phyloP scores from a whole-genome alignment of 2,329 filamentous ascomycete species.

The Coniochaeta sp. region DNA sequence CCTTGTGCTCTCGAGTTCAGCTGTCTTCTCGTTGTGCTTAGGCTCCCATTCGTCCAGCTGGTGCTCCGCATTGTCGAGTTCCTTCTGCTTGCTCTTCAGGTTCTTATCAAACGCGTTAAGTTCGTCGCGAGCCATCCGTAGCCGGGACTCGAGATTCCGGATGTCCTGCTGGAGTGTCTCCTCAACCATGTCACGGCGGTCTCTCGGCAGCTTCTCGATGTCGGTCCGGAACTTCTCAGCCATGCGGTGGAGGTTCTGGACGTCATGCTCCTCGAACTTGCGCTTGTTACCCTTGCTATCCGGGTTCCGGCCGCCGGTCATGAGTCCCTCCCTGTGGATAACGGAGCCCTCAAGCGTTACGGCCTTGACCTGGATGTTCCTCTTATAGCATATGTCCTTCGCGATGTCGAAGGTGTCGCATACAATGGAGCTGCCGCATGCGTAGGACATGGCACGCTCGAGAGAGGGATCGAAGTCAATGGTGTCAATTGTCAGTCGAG shows the following conservation, averaged over 20 bases:
- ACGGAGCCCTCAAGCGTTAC: conserved; percentile 93
- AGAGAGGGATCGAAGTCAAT: conserved; percentile 87
- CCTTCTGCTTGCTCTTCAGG: conserved; percentile 73
- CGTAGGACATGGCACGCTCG: conserved; percentile 89
- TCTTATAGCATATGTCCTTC: conserved; percentile 82
- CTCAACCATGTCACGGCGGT: conserved; percentile 69
- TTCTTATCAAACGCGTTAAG: conserved; percentile 74
- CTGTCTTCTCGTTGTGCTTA: conserved; percentile 67
- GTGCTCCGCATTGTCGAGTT: conserved; percentile 64
- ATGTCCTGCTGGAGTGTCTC: conserved; percentile 77
- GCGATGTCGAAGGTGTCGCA: conserved; percentile 84
- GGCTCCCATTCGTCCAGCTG: conserved; percentile 72
- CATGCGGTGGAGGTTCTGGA: conserved; percentile 74
- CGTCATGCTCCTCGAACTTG: conserved; percentile 82
- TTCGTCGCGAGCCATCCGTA: conserved; percentile 68
- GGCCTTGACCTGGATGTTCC: conserved; percentile 81
- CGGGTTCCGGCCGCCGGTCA: conserved; percentile 87
- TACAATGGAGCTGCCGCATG: conserved; percentile 90
- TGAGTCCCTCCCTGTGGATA: conserved; percentile 92
- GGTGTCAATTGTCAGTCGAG: conserved; percentile 87
- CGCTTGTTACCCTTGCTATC: conserved; percentile 69
- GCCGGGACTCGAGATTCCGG: conserved; percentile 68
- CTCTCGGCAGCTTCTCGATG: conserved; percentile 71
- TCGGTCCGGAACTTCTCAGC: conserved; percentile 71
- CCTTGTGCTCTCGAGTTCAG: conserved; percentile 55